Conservation (phyloP, 805 yeast species). For the Blastobotrys terrestris region DNA sequence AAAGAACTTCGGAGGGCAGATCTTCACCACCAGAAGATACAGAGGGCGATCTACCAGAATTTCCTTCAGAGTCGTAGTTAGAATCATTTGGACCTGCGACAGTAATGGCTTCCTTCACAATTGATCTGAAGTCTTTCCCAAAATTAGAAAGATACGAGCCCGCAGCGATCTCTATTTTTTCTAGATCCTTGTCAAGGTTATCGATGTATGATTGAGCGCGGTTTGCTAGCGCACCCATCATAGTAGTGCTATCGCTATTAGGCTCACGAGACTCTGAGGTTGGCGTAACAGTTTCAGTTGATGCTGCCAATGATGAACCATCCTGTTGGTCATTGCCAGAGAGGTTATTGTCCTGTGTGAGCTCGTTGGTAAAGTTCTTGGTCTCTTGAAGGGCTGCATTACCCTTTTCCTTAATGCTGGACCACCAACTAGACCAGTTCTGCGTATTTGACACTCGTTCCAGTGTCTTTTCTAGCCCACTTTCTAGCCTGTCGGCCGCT, state of each 20-base stretch:
- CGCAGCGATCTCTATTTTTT: constrained; percentile 64
- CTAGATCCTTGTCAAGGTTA: constrained; percentile 66
- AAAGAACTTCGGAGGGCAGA: constrained; percentile 38
- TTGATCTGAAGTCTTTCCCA: constrained; percentile 39
- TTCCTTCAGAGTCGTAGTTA: constrained; percentile 6
- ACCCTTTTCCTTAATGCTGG: constrained; percentile 25
- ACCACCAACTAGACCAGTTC: constrained; percentile 26
- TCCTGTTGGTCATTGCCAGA: neutral
- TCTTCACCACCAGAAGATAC: constrained; percentile 24
- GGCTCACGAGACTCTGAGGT: neutral
- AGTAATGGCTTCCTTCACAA: constrained; percentile 39
- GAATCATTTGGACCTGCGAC: neutral
- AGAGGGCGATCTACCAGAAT: constrained; percentile 13
- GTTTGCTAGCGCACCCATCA: constrained; percentile 29
- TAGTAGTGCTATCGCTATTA: constrained; percentile 3
- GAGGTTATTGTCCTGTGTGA: neutral
- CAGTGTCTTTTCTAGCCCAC: constrained; percentile 22
- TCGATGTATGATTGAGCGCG: constrained; percentile 62
- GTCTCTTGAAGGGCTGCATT: constrained; percentile 24
- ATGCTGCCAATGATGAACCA: too few species aligned
- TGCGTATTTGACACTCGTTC: constrained; percentile 10
- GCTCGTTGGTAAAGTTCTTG: constrained; percentile 12
- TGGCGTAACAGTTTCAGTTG: neutral
- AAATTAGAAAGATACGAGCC: constrained; percentile 52
- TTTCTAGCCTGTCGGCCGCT: constrained; percentile 24